These are phyloP conservation scores for Starmera stellimalicola DNA, from an alignment of 1,139 yeast genomes.

Conservation along the genomic window DNA sequence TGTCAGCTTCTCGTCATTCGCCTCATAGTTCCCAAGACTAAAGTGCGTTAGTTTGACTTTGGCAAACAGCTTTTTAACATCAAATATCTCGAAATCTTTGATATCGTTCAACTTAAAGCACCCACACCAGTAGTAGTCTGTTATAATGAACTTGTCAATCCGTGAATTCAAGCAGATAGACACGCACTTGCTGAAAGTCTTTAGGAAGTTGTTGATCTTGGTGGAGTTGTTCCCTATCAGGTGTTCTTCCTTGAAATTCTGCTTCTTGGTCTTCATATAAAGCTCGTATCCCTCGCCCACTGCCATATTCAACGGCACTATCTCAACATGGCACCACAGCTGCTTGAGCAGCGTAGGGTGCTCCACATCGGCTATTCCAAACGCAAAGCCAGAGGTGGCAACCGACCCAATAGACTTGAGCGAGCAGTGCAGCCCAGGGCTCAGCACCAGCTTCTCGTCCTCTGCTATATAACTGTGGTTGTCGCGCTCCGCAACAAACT, in stretches of 20 bases:
- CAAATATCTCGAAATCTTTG: conserved; percentile 16
- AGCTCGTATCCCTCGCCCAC: conserved; percentile 19
- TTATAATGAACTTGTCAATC: conserved; percentile 15
- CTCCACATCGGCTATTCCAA: conserved; percentile 15
- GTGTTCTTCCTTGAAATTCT: conserved; percentile 5
- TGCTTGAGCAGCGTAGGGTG: conserved; percentile 10
- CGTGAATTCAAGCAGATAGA: conserved; percentile 18
- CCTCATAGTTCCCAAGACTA: conserved; percentile 13
- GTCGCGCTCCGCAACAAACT: conserved; percentile 6
- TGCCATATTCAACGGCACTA: conserved; percentile 13
- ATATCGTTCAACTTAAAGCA: conserved; percentile 17
- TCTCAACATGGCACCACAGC: conserved; percentile 16
- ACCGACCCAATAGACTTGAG: conserved; percentile 17
- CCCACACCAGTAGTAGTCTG: conserved; percentile 19
- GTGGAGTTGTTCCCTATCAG: conserved; percentile 13
- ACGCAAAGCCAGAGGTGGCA: conserved; percentile 13
- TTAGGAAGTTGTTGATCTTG: conserved; percentile 15
- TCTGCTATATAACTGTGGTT: conserved; percentile 1
- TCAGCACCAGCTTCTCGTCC: conserved; percentile 3
- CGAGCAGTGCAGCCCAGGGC: conserved; percentile 5
- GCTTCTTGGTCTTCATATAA: conserved; percentile 11
- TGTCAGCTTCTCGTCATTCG: conserved; percentile 7
- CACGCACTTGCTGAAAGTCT: conserved; percentile 17
- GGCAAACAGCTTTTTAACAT: conserved; percentile 13
- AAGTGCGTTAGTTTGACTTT: conserved; percentile 17